Evolutionary conservation across 2,329 filamentous ascomycete species (phyloP).

Genomic region (Diaporthe vaccinii): DNA sequence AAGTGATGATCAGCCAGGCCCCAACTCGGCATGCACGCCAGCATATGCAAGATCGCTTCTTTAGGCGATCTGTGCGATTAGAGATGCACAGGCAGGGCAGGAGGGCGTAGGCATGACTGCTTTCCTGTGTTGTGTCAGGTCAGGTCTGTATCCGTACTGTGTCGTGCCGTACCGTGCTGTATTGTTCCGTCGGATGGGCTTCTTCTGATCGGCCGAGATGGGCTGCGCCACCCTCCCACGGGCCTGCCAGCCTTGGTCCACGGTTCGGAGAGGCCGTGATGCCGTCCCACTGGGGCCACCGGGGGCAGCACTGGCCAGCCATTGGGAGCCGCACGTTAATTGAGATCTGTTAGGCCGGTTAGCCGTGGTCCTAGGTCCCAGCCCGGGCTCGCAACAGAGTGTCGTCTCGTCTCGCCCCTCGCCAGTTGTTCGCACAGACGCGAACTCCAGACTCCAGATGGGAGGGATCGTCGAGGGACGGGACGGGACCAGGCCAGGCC

Average conservation of each 20-base stretch:
- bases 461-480: slow-evolving; percentile 6
- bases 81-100: background rate
- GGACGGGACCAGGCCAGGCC: slow-evolving; percentile 4
- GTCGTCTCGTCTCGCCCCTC: background rate
- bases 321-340: slow-evolving; percentile 14
- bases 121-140: background rate
- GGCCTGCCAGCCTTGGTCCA: background rate
- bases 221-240: background rate
- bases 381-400: background rate
- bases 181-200: background rate
- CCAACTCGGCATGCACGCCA: slow-evolving; percentile 27
- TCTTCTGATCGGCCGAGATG: slow-evolving; percentile 22
- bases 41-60: slow-evolving; percentile 37
- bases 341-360: background rate
- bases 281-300: slow-evolving; percentile 21
- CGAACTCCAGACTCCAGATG: slow-evolving; percentile 15
- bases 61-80: slow-evolving; percentile 26
- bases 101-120: background rate
- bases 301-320: background rate
- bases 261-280: slow-evolving; percentile 33
- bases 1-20: slow-evolving; percentile 14
- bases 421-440: slow-evolving; percentile 3
- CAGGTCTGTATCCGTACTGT: background rate
- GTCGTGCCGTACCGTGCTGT: background rate
- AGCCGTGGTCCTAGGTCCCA: background rate